These are phyloP conservation scores for Brachypodium distachyon DNA, from an alignment of 202 grass and related monocot genomes.

Conservation along the genomic window DNA sequence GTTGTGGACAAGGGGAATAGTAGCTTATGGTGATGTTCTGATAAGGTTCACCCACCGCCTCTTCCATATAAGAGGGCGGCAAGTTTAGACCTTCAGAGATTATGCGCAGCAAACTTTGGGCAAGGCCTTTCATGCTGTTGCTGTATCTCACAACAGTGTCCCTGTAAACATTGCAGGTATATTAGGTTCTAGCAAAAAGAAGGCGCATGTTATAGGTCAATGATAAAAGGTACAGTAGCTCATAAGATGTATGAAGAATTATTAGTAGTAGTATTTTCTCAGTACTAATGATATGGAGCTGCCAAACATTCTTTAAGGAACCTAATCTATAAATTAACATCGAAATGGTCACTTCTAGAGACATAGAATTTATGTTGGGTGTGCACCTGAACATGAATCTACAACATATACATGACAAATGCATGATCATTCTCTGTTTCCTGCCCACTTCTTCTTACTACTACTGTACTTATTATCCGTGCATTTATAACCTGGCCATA, in stretches of 20 bases:
- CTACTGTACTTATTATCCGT: neutral
- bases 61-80: conserved; percentile 67
- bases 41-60: conserved; percentile 74
- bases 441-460: neutral
- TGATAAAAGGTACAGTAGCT: neutral
- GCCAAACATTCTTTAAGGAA: neutral
- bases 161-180: conserved; percentile 28
- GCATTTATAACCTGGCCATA: neutral
- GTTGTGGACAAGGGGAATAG: conserved; percentile 82
- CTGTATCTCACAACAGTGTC: conserved; percentile 73
- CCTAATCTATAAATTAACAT: neutral
- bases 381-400: neutral
- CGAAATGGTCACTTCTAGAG: neutral
- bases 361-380: neutral
- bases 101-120: conserved; percentile 51
- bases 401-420: neutral
- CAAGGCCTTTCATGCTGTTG: conserved; percentile 59
- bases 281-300: neutral
- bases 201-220: neutral
- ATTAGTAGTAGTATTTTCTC: neutral
- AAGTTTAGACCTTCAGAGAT: conserved; percentile 62
- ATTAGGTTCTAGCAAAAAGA: neutral
- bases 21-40: conserved; percentile 96
- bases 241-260: neutral
- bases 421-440: neutral